phyloP scores from a whole-genome alignment of 768 basidiomycete species.

The Podaxis sp. region DNA sequence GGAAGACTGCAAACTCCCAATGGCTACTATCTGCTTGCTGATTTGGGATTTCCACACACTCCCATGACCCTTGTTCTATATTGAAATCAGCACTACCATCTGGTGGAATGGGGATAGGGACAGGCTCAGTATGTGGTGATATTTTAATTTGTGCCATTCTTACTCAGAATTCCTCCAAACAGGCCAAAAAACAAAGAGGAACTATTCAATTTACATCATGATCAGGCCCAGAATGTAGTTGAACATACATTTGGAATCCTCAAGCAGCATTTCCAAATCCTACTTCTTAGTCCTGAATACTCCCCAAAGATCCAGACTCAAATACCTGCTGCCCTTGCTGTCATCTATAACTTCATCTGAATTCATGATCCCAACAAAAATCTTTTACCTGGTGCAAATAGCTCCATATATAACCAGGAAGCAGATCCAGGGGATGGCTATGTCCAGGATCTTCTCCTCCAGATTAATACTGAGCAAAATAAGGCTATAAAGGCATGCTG shows the following conservation, averaged over 20 bases:
- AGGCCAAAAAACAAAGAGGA: constrained; percentile 38
- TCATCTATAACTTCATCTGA: too few relatives aligned
- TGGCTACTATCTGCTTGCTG: constrained; percentile 29
- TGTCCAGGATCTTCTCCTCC: too few relatives aligned
- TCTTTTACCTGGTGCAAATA: not conserved
- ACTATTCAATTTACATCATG: constrained; percentile 42
- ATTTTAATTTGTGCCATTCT: constrained; percentile 14
- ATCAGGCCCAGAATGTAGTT: constrained; percentile 36
- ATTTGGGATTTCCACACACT: constrained; percentile 29
- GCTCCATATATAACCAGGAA: constrained; percentile 9
- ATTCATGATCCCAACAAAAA: constrained; percentile 18
- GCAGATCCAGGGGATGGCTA: constrained; percentile 37
- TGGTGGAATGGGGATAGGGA: constrained; percentile 30
- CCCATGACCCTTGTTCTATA: constrained; percentile 32
- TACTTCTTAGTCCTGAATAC: constrained; percentile 21
- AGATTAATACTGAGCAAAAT: not conserved
- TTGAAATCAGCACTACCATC: constrained; percentile 30
- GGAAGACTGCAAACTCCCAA: constrained; percentile 26
- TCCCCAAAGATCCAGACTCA: constrained; percentile 19
- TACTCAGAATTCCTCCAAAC: not conserved
- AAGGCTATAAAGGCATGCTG: constrained; percentile 4
- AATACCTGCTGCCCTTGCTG: constrained; percentile 24
- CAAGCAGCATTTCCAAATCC: constrained; percentile 26
- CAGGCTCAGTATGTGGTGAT: constrained; percentile 14
- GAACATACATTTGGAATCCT: constrained; percentile 39